Base-by-base conservation (phyloP, 306 rosid genomes). In the Cajanus cajan region DNA sequence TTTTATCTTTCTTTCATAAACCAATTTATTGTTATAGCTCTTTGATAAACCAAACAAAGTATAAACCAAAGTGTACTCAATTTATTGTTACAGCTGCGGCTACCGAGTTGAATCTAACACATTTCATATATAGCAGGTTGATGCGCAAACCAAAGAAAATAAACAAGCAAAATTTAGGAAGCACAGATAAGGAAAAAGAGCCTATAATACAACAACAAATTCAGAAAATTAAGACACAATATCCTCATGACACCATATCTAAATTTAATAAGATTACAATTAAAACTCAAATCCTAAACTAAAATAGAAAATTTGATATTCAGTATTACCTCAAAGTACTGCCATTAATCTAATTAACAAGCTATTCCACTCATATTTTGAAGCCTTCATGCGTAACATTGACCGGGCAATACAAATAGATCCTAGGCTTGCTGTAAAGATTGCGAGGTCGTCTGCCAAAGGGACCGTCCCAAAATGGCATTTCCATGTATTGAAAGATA, bases 401-500 rank as follows among this genome's bases (percentile, higher is more conserved):
- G 69, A 61, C 18, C 15, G 19, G 24, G 24, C 12, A 82, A 31
- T 61, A 31, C 70, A 58, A 14, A 51, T 21, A 22, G 72, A 73
- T 78, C 64, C 82, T 84, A 84, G 45, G 87, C 70, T 41, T 76
- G 75, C 75, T 70, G 82, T 45, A 54, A 22, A 51, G 55, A 84
- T 48, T 83, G 74, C 1, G 78, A 74, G 68, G 78, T 79, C 74
- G 71, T 79, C 74, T 28, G 84, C 84, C 84, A 80, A 62, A 80
- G 79, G 37, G 73, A 73, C 48, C 84, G 79, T n/a, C 84, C 84
- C 40, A 80, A 40, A 64, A 80, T 80, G 68, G 84, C 16, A 73
- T 7, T 84, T 57, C 82, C 85, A 1, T 94, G 98, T 36, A 86
- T 83, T 5, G 93, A 83, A 64, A 94, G 87, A 86, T 94, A 94